A percentile compares a stretch with the other conserved stretches of the same genome.
phyloP scores from a whole-genome alignment of 2,329 filamentous ascomycete genomes.

The Tolypocladium nubicola region DNA sequence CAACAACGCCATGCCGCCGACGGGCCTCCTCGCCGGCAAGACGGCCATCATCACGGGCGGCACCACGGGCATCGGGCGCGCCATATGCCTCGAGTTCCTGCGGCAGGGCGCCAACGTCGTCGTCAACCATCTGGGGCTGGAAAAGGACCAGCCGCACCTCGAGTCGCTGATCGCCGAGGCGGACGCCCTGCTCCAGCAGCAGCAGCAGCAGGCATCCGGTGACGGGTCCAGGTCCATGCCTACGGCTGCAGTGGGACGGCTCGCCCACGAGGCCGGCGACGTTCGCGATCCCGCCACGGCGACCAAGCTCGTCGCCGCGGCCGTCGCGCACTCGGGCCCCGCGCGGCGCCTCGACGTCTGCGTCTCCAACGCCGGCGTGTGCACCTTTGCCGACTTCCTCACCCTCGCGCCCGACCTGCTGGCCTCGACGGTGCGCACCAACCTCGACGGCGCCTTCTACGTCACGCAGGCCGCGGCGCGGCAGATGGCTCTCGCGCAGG shows the following conservation, averaged over 20 bases:
- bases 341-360: slow-evolving; percentile 58
- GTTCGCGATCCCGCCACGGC: slow-evolving; percentile 67
- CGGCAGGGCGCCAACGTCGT: slow-evolving; percentile 68
- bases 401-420: slow-evolving; percentile 62
- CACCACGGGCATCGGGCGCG: slow-evolving; percentile 76
- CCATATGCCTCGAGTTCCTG: slow-evolving; percentile 71
- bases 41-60: slow-evolving; percentile 81
- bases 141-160: slow-evolving; percentile 39
- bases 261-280: slow-evolving; percentile 66
- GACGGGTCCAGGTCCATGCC: background rate
- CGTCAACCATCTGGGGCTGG: slow-evolving; percentile 65
- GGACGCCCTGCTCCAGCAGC: slow-evolving; percentile 22
- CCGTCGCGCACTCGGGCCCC: slow-evolving; percentile 48
- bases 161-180: slow-evolving; percentile 42
- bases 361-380: slow-evolving; percentile 82
- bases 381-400: slow-evolving; percentile 79
- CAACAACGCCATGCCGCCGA: slow-evolving; percentile 28
- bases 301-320: slow-evolving; percentile 51
- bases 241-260: slow-evolving; percentile 27
- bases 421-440: slow-evolving; percentile 61
- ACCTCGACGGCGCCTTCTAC: slow-evolving; percentile 84
- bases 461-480: slow-evolving; percentile 73
- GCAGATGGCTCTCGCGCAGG: slow-evolving; percentile 60
- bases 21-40: slow-evolving; percentile 57
- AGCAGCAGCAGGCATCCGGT: no score